Base-by-base conservation (phyloP, 108 stramenopile species). In the Stephanodiscus triporus region DNA sequence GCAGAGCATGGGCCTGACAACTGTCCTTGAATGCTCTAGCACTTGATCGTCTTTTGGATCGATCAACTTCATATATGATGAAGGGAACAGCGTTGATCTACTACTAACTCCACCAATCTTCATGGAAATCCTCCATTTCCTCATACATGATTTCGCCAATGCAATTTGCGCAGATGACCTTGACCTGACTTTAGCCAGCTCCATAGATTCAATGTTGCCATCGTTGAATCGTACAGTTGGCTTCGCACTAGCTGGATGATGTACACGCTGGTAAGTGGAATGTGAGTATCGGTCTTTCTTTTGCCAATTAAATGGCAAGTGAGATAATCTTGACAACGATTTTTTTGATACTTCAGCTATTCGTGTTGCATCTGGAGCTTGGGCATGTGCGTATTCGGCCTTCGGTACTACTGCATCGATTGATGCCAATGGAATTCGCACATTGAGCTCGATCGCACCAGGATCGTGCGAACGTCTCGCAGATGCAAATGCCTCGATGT, bases 401-500 rank as follows among this genome's bases (percentile, higher is more conserved):
- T 22, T 20, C 3, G 13, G 0, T 50, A 36, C 30, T 24, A 68
- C 66, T 23, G 59, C 66, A 49, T 65, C 66, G 3, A 74, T 68
- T 13, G 82, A 83, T 22, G 66, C 19, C 23, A 77, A 77, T 19
- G 73, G 73, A 30, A 73, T 38, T 48, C 53, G 70, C 13, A 66
- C 64, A 20, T 47, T 61, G 20, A 88, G 71, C 57, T 91, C 87
- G 26, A 91, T 73, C 4, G 84, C 82, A 16, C 90, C 90, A 20
- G 88, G 85, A 62, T 89, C 87, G 10, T 66, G 54, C 1, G 82
- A 75, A 16, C 90, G 85, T 66, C 90, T 83, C 50, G 88, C 80
- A 61, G 87, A 86, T 22, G 86, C 70, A 42, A 76, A 65, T 16
- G 75, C 49, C 27, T 56, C 54, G 30, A 49, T 78, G 9, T n/a